These are phyloP conservation scores for Picea glauca DNA, from an alignment of 75 land plant genomes.

Conservation along the genomic window DNA sequence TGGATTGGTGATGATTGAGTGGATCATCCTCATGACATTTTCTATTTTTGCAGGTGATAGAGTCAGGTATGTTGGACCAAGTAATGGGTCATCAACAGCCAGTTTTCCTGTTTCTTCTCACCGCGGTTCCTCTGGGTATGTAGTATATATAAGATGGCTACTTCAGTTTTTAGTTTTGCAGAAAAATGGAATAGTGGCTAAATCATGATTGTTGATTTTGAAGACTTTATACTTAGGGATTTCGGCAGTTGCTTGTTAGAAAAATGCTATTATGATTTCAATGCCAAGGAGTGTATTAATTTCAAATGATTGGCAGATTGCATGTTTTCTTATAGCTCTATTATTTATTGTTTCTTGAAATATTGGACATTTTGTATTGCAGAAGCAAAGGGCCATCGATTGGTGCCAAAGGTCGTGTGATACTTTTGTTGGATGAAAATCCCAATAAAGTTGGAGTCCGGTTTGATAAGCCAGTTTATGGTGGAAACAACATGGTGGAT, in stretches of 20 bases:
- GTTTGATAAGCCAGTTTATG: conserved; percentile 46
- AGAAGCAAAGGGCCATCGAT: conserved; percentile 36
- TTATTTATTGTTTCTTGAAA: conserved; percentile 11
- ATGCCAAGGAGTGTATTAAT: not conserved
- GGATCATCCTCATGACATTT: not conserved
- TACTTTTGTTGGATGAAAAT: conserved; percentile 39
- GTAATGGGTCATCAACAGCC: conserved; percentile 25
- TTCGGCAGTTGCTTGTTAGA: too few species aligned
- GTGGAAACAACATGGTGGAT: conserved; percentile 49
- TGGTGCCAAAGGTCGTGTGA: conserved; percentile 43
- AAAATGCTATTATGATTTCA: too few species aligned
- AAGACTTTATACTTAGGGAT: too few species aligned
- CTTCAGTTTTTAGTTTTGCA: not conserved
- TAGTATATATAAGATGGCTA: not conserved
- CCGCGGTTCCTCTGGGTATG: conserved; percentile 34
- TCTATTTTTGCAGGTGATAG: conserved; percentile 30
- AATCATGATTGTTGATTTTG: not conserved
- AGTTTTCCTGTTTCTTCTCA: conserved; percentile 28
- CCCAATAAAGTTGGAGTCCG: conserved; percentile 48
- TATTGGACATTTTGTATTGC: conserved; percentile 3
- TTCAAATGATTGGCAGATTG: not conserved
- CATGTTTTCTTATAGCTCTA: conserved; percentile 4
- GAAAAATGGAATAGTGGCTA: not conserved
- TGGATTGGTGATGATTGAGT: not conserved
- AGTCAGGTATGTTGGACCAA: conserved; percentile 34